These are phyloP conservation scores for Sapria himalayana DNA, from an alignment of 345 rosid genomes.

Conservation along the genomic window DNA sequence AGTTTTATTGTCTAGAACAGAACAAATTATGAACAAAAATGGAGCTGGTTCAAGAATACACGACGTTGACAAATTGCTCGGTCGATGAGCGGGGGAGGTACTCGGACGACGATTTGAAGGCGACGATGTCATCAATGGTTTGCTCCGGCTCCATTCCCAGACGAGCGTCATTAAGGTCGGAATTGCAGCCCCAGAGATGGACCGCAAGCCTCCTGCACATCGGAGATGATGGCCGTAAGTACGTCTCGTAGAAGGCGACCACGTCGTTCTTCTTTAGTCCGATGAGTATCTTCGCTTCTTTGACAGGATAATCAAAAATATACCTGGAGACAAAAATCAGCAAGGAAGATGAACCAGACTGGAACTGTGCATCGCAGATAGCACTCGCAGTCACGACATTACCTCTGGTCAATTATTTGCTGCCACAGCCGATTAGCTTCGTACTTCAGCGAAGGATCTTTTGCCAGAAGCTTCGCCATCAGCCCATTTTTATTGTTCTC, in stretches of 20 bases:
- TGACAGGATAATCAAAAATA: constrained; percentile 49
- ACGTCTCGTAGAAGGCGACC: constrained; percentile 40
- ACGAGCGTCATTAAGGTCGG: constrained; percentile 23
- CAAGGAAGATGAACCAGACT: no score
- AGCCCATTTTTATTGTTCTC: constrained; percentile 60
- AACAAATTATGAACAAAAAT: no score
- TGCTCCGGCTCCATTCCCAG: constrained; percentile 14
- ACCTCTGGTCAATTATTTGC: constrained; percentile 82
- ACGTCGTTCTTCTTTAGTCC: constrained; percentile 41
- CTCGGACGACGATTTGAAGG: constrained; percentile 36
- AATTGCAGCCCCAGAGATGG: constrained; percentile 87
- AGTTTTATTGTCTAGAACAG: no score
- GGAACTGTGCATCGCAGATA: no score
- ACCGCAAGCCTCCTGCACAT: constrained; percentile 60
- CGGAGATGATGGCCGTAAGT: constrained; percentile 44
- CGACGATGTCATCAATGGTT: constrained; percentile 24
- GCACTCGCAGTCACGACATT: no score
- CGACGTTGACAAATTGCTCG: no score
- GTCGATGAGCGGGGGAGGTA: no score
- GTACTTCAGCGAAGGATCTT: constrained; percentile 61
- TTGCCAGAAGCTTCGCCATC: constrained; percentile 60
- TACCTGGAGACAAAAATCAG: constrained; percentile 31
- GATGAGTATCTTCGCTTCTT: constrained; percentile 57
- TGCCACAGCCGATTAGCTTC: constrained; percentile 72
- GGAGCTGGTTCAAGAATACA: no score